These are phyloP conservation scores for Aspergillaceae sp. DNA, from an alignment of 2,329 filamentous ascomycete species.

Conservation along the genomic window DNA sequence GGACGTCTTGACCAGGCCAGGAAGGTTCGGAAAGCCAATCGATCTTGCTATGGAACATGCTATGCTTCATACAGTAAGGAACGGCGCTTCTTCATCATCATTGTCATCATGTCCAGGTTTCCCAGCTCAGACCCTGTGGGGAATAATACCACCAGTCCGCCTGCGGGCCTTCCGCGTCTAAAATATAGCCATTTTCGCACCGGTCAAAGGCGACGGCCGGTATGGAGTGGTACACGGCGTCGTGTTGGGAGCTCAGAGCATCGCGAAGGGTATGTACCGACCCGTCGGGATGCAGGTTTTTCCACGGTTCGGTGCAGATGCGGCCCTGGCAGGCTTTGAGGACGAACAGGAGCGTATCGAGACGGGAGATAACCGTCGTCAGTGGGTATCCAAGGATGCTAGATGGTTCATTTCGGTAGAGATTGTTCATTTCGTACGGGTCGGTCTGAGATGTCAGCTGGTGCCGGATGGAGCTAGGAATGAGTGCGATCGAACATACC, in stretches of 20 bases:
- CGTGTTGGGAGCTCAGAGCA: slow-evolving; percentile 18
- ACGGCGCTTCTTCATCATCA: no score
- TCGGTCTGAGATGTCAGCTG: slow-evolving; percentile 18
- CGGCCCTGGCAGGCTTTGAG: slow-evolving; percentile 30
- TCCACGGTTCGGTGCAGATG: slow-evolving; percentile 29
- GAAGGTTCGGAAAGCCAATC: no score
- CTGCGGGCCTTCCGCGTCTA: slow-evolving; percentile 26
- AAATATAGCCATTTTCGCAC: slow-evolving; percentile 27
- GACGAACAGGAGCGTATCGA: slow-evolving; percentile 30
- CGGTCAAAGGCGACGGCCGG: slow-evolving; percentile 22
- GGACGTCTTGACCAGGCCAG: no score
- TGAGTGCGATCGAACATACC: slow-evolving; percentile 10
- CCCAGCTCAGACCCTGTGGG: slow-evolving; percentile 14
- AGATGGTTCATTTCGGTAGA: no score
- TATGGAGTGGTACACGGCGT: slow-evolving; percentile 21
- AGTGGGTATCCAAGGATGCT: background rate
- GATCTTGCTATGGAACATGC: no score
- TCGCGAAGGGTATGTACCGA: slow-evolving; percentile 20
- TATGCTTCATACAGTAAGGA: no score
- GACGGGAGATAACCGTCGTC: slow-evolving; percentile 13
- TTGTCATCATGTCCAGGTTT: slow-evolving; percentile 12
- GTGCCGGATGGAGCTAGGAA: no score
- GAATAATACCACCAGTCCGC: slow-evolving; percentile 7
- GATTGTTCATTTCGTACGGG: slow-evolving; percentile 29
- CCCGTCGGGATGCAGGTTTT: slow-evolving; percentile 20